Conservation (phyloP, 2,329 filamentous ascomycete genomes). For the Helotiales sp. region DNA sequence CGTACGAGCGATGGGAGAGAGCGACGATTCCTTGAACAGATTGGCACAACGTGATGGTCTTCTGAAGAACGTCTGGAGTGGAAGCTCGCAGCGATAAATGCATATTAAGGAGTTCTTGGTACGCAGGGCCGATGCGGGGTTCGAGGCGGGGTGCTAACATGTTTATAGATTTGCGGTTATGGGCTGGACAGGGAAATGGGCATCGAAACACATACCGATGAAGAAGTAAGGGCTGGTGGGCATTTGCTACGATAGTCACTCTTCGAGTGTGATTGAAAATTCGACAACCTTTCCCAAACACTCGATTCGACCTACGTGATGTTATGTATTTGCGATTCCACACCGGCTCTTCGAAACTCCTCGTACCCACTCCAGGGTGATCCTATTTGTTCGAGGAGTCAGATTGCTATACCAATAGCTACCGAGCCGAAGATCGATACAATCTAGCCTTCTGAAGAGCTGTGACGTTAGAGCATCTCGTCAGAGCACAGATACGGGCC, state of each 20-base stretch:
- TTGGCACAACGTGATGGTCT: slow-evolving; percentile 94
- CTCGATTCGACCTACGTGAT: slow-evolving; percentile 21
- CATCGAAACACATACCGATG: slow-evolving; percentile 21
- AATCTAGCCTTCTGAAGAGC: slow-evolving; percentile 60
- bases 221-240: slow-evolving; percentile 27
- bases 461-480: slow-evolving; percentile 57
- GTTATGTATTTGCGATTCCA: background rate
- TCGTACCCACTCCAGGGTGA: slow-evolving; percentile 36
- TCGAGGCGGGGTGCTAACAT: slow-evolving; percentile 19
- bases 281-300: slow-evolving; percentile 33
- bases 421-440: slow-evolving; percentile 38
- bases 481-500: slow-evolving; percentile 69
- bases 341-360: slow-evolving; percentile 36
- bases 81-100: slow-evolving; percentile 38
- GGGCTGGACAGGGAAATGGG: slow-evolving; percentile 27
- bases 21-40: slow-evolving; percentile 94
- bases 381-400: slow-evolving; percentile 34
- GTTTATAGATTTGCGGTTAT: slow-evolving; percentile 30
- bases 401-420: slow-evolving; percentile 36
- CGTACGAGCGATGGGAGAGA: slow-evolving; percentile 96
- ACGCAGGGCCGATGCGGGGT: slow-evolving; percentile 13
- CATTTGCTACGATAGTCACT: slow-evolving; percentile 36
- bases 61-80: slow-evolving; percentile 96
- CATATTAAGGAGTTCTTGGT: slow-evolving; percentile 33
- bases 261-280: slow-evolving; percentile 32